These are phyloP conservation scores for Podaxis sp. DNA, from an alignment of 768 basidiomycete genomes.

Conservation along the genomic window DNA sequence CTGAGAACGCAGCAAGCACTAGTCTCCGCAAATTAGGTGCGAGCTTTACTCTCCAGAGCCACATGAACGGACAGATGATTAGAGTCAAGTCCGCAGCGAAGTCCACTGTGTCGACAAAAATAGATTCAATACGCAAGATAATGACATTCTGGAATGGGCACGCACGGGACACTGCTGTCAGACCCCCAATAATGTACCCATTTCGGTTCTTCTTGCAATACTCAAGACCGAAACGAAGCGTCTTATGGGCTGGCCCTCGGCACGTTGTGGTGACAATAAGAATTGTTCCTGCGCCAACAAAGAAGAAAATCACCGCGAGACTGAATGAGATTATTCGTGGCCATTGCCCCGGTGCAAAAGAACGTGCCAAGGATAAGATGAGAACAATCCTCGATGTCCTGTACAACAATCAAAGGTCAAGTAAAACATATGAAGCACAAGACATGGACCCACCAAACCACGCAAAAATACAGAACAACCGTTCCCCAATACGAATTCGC, in stretches of 20 bases:
- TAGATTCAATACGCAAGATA: neutral
- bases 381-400: neutral
- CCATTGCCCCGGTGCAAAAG: neutral
- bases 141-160: neutral
- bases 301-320: neutral
- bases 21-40: neutral
- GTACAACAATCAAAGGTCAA: neutral
- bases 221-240: neutral
- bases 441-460: neutral
- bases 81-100: neutral
- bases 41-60: neutral
- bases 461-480: neutral
- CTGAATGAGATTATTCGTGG: neutral
- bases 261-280: neutral
- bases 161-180: neutral
- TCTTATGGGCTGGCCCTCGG: neutral
- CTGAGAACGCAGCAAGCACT: neutral
- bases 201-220: neutral
- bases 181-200: neutral
- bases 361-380: neutral
- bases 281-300: neutral
- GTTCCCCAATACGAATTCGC: neutral
- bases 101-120: neutral
- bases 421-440: neutral
- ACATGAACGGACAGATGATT: neutral